Evolutionary conservation across 2,329 filamentous ascomycete genomes (phyloP), one percentile per base, ranked within the genome.

Genomic region (Lasiodiplodia hormozganensis): DNA sequence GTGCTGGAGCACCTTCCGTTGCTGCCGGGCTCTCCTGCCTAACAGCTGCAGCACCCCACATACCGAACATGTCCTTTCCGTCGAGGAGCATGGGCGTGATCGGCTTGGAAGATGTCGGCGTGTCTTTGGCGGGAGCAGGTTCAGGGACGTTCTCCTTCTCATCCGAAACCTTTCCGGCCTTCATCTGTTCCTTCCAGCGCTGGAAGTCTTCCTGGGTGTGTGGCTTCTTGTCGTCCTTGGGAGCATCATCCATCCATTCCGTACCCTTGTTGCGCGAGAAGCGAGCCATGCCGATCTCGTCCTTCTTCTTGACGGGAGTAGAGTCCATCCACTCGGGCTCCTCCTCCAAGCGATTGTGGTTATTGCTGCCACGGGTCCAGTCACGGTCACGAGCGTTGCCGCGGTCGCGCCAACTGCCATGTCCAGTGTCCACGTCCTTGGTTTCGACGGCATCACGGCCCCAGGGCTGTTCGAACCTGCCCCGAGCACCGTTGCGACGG

Each of bases 131-230:
- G 8, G 71, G 67, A 52, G 73, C 69, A 5, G 80, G 74, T 68
- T 81, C 80, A 70, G 74, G 40, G 70, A 73, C 73, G 16, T 74
- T 70, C 57, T 83, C 81, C 70, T 81, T 84, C 73, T 84, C 84
- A 69, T 85, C 81, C 62, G 79, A 79, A 11, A 74, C 71, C 4
- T 81, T 88, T 70, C 88, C 86, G 49, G 89, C 89, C 79, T 92
- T 95, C 93, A 96, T 96, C 71, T 86, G 87, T 74, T 96, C 93
- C 85, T 97, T 97, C 89, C 95, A 97, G 73, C 92, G 92, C 81
- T 96, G 91, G 79, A 97, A 96, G 72, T 97, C 94, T 76, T 96
- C 94, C 74, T 93, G 90, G 0, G 94, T 97, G 74, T 93, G 92
- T 74, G 91, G 88, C 43, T 87, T 83, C 74, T 90, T 88, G 64